A percentile compares a stretch with the other conserved stretches of the same genome.
Evolutionary conservation across 176 grass and related monocot species (phyloP).

Genomic region (Poa annua): DNA sequence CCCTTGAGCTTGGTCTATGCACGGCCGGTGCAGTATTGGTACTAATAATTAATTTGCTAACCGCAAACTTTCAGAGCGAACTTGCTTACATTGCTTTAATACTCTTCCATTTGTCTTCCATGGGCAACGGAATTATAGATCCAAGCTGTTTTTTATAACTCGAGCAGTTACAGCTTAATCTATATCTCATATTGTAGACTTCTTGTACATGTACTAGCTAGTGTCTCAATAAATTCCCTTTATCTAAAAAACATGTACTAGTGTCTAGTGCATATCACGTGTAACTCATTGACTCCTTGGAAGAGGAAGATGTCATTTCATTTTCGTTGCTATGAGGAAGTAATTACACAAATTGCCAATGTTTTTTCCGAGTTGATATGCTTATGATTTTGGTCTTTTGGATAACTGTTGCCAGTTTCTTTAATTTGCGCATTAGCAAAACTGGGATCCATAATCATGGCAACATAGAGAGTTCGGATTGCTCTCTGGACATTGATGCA

Average conservation of each 20-base stretch:
- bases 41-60: constrained; percentile 27
- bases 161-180: constrained; percentile 30
- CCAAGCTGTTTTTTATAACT: constrained; percentile 34
- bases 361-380: background rate
- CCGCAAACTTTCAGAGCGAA: constrained; percentile 43
- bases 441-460: background rate
- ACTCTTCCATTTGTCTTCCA: constrained; percentile 51
- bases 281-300: constrained; percentile 46
- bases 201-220: constrained; percentile 74
- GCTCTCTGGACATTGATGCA: constrained; percentile 4
- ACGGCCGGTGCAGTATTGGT: constrained; percentile 9
- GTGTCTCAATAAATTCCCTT: background rate
- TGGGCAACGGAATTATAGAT: constrained; percentile 15
- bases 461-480: constrained; percentile 26
- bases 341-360: constrained; percentile 10
- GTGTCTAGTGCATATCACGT: constrained; percentile 54
- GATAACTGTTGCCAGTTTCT: constrained; percentile 12
- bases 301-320: constrained; percentile 35
- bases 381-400: constrained; percentile 6
- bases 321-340: constrained; percentile 29
- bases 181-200: constrained; percentile 44
- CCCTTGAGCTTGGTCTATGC: constrained; percentile 30
- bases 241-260: constrained; percentile 49
- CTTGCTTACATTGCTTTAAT: constrained; percentile 25
- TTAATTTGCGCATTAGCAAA: constrained; percentile 32